Base-by-base conservation (phyloP, 106 monocot genomes). In the Phalaenopsis aphrodite region DNA sequence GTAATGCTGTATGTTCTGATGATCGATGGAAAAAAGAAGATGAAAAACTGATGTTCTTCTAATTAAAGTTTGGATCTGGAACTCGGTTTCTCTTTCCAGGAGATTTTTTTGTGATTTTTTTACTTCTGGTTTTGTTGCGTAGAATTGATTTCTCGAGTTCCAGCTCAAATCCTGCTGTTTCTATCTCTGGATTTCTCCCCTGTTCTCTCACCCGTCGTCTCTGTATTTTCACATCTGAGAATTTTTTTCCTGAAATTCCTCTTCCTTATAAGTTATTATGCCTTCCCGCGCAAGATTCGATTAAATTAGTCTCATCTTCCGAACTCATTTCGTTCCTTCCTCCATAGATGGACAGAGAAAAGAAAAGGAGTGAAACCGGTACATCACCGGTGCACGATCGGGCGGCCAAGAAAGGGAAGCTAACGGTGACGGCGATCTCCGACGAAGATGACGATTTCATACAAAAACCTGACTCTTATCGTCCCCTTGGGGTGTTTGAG, bases 401-500 rank as follows among this genome's bases (percentile, higher is more conserved):
- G 17, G 12, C 4, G 9, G 36, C 71, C 36, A 75, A 45, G 74
- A 75, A 45, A 8, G 43, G n/a, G 43, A 75, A 45, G 74, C 3
- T 43, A 19, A 16, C 43, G 45, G 43, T 45, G 3, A 43, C 18
- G 42, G 74, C 39, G 1, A 45, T 43, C 8, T 45, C 71, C 38
- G 71, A 71, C 41, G 56, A 78, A 19, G 58, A 14, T 38, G 78
- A 49, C 52, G 77, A 77, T 52, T 17, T 17, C 21, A 1, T 24
- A 17, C 56, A 56, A 15, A 55, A 19, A 8, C 15, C 78, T 43
- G 83, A 21, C 67, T 47, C 72, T 48, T 21, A 16, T 36, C 81
- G 81, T 10, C 82, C 84, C 5, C 57, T 81, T 8, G 87, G 87
- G 12, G 85, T 91, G 16, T 91, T 91, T 79, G 91, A 91, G 79